Conservation (phyloP, 1,139 yeast genomes). For the Geotrichum bryndzae region DNA sequence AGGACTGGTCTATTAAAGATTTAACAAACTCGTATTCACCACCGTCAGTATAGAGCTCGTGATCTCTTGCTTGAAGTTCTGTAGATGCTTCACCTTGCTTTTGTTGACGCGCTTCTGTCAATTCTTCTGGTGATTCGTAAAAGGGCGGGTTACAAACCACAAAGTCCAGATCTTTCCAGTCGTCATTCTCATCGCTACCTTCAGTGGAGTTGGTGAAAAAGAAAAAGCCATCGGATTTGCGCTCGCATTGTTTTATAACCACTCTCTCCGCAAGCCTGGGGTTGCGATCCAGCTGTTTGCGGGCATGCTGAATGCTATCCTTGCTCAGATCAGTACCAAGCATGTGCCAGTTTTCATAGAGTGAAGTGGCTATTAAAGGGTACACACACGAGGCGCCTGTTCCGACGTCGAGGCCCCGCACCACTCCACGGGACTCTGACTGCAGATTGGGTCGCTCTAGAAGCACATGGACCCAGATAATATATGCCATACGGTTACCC, state of each 20-base stretch:
- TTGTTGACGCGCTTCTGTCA: conserved; percentile 23
- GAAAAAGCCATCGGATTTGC: not conserved
- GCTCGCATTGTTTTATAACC: conserved; percentile 11
- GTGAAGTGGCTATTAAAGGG: conserved; percentile 34
- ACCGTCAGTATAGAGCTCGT: conserved; percentile 39
- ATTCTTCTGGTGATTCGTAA: conserved; percentile 34
- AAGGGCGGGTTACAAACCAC: conserved; percentile 46
- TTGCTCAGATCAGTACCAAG: conserved; percentile 39
- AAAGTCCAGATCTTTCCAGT: conserved; percentile 24
- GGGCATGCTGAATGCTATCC: conserved; percentile 30
- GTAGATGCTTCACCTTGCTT: conserved; percentile 18
- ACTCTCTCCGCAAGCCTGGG: conserved; percentile 4
- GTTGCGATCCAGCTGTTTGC: conserved; percentile 26
- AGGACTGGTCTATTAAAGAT: not conserved
- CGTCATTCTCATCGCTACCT: not conserved
- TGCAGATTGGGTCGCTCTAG: not conserved
- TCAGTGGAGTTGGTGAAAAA: not conserved
- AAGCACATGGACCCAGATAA: conserved; percentile 23
- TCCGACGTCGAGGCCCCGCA: conserved; percentile 32
- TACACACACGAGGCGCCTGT: conserved; percentile 43
- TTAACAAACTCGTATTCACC: conserved; percentile 40
- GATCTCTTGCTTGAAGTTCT: conserved; percentile 27
- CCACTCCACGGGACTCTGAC: conserved; percentile 7
- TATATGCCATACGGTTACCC: conserved; percentile 28
- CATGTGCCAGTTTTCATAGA: conserved; percentile 27